phyloP scores from a whole-genome alignment of 306 rosid genomes.

The Glycine latifolia region DNA sequence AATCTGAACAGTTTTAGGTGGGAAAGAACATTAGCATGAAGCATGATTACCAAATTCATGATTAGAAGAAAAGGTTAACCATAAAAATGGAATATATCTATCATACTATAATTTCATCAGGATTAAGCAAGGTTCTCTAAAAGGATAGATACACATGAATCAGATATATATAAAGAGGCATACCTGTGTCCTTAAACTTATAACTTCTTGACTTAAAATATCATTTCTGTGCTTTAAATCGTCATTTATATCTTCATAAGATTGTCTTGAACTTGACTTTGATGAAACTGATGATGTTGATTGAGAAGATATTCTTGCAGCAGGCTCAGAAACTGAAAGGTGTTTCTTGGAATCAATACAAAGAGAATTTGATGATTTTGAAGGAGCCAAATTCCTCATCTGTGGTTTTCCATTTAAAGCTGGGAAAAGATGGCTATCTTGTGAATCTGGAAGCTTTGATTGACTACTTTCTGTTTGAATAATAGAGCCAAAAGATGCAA shows the following conservation, averaged over 20 bases:
- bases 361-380: constrained; percentile 59
- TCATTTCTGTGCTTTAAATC: constrained; percentile 68
- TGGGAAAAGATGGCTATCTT: constrained; percentile 62
- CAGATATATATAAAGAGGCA: constrained; percentile 32
- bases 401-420: constrained; percentile 61
- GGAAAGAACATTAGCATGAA: constrained; percentile 27
- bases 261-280: constrained; percentile 65
- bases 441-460: constrained; percentile 59
- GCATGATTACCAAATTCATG: constrained; percentile 26
- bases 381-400: constrained; percentile 49
- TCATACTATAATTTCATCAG: constrained; percentile 17
- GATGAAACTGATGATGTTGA: constrained; percentile 75
- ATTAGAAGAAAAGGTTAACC: constrained; percentile 27
- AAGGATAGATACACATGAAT: constrained; percentile 27
- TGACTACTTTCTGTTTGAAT: constrained; percentile 60
- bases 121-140: constrained; percentile 29
- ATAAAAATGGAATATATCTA: constrained; percentile 21
- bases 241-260: constrained; percentile 66
- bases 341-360: constrained; percentile 53
- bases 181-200: constrained; percentile 82
- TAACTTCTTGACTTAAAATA: constrained; percentile 75
- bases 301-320: constrained; percentile 65
- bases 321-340: constrained; percentile 60
- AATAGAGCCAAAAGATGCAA: constrained; percentile 80
- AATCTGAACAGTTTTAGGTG: constrained; percentile 1